Evolutionary conservation across 331 rosid genomes (phyloP).

Genomic region (Pyrus hybrid): DNA sequence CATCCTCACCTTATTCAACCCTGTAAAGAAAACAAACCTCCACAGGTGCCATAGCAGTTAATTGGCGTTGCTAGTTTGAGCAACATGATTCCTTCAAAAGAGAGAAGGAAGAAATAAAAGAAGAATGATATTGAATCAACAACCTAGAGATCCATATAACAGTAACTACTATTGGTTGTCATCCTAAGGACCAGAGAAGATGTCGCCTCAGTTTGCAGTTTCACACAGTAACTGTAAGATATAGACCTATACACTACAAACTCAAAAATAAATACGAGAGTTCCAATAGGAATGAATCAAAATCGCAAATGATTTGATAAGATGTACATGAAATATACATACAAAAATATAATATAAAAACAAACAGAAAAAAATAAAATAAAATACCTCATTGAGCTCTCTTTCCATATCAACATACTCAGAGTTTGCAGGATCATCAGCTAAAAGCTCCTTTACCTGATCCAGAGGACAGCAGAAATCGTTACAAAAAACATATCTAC

Average conservation of each 20-base stretch:
- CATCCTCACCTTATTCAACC: slow-evolving; percentile 46
- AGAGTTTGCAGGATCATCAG: slow-evolving; percentile 63
- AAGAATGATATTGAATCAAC: slow-evolving; percentile 21
- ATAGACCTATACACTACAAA: slow-evolving; percentile 4
- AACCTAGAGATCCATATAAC: slow-evolving; percentile 25
- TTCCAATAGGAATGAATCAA: background rate
- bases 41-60: slow-evolving; percentile 36
- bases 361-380: background rate
- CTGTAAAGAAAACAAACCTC: slow-evolving; percentile 31
- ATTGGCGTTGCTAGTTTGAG: slow-evolving; percentile 38
- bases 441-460: slow-evolving; percentile 72
- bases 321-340: background rate
- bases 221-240: slow-evolving; percentile 1
- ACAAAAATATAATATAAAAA: background rate
- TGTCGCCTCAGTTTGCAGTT: slow-evolving; percentile 13
- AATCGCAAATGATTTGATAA: background rate
- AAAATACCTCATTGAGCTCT: slow-evolving; percentile 73
- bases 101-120: slow-evolving; percentile 38
- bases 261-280: background rate
- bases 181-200: slow-evolving; percentile 19
- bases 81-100: slow-evolving; percentile 50
- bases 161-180: slow-evolving; percentile 3
- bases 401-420: slow-evolving; percentile 92
- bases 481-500: background rate
- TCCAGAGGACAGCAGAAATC: slow-evolving; percentile 3